Conservation (phyloP, 192 early-diverging fungal genomes). For the Umbelopsis isabellina region DNA sequence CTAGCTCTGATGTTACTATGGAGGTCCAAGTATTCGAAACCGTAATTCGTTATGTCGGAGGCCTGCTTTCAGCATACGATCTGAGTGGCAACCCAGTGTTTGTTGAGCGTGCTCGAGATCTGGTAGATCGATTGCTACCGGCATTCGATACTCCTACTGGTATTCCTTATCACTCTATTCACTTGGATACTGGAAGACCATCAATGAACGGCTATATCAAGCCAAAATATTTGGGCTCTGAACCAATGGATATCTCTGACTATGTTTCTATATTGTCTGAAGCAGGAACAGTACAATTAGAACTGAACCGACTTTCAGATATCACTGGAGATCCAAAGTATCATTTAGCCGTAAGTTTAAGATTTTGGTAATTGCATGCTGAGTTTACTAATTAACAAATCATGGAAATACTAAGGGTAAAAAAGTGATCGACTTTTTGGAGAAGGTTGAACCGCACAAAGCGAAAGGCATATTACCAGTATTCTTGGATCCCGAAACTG, state of each 20-base stretch:
- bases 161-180: conserved; percentile 68
- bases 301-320: conserved; percentile 81
- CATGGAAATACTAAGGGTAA: conserved; percentile 46
- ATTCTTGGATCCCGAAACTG: conserved; percentile 46
- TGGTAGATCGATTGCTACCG: conserved; percentile 68
- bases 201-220: neutral
- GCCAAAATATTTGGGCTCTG: conserved; percentile 30
- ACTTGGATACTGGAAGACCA: conserved; percentile 43
- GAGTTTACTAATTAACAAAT: neutral
- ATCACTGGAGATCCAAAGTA: conserved; percentile 75
- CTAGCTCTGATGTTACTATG: conserved; percentile 28
- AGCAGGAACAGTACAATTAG: conserved; percentile 79
- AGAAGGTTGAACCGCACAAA: conserved; percentile 42
- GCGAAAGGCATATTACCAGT: conserved; percentile 62
- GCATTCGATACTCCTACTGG: conserved; percentile 78
- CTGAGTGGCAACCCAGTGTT: conserved; percentile 70
- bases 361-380: neutral
- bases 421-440: conserved; percentile 57
- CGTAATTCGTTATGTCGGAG: conserved; percentile 80
- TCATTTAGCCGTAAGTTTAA: conserved; percentile 51
- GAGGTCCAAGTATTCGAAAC: conserved; percentile 83
- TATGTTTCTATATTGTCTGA: conserved; percentile 59
- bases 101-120: conserved; percentile 69
- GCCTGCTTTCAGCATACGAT: conserved; percentile 84
- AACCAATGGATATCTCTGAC: conserved; percentile 17